Evolutionary conservation across 331 rosid species (phyloP), one percentile per base, ranked within the genome.

Genomic region (Spiraea crenata): DNA sequence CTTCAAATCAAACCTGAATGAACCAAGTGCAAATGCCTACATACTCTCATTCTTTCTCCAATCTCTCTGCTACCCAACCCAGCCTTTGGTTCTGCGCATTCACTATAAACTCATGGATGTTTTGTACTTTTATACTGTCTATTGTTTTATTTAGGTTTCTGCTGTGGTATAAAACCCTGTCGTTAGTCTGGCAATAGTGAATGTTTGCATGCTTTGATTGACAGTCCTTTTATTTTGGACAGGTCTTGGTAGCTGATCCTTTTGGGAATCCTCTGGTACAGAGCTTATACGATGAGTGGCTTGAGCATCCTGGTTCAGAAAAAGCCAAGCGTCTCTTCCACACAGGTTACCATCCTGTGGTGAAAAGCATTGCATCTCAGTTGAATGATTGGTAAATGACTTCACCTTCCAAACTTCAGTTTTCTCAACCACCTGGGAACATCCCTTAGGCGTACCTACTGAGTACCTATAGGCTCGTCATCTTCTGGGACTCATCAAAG

Each of bases 291-390:
- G 82, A 85, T 61, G 85, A 87, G 76, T 91, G 97, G 99, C 95
- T 91, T 66, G 90, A 63, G 81, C 84, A 86, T 72, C 91, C 97
- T 55, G 95, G 96, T 45, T 95, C 97, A 13, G 93, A 89, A 77
- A 87, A 91, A 80, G 96, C 99, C 12, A 83, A 77, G 85, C 87
- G 80, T 68, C 74, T 83, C 77, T 63, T 87, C 84, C 95, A 83
- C 80, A 95, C 96, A 57, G 90, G 85, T 65, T 95, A 95, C 71
- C 97, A 87, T 73, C 90, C 87, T 46, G 71, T 95, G 65, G 88
- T 86, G 65, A 93, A 93, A 87, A 91, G 95, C 85, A 78, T 91
- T 62, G 85, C 96, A 74, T 82, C 99, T 59, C 97, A 91, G 83
- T 84, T 95, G 82, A 85, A 88, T 70, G 83, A 87, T 81, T 95